Conservation (phyloP, 2,329 filamentous ascomycete species). For the Pseudogymnoascus sp. region DNA sequence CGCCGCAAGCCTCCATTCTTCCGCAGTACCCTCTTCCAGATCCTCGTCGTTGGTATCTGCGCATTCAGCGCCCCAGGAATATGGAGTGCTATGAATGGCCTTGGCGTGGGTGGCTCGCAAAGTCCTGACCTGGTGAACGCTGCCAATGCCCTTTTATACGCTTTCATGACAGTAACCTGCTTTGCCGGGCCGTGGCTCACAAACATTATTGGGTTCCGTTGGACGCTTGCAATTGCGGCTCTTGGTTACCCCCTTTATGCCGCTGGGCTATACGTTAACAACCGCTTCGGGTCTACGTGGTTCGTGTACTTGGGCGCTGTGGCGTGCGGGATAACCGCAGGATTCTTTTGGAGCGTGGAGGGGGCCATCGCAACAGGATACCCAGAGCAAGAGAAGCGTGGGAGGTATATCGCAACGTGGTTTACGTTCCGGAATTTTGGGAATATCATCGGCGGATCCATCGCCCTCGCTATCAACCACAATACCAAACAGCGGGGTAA, state of each 20-base stretch:
- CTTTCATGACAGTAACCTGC: constrained; percentile 38
- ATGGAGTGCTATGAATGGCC: constrained; percentile 38
- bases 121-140: constrained; percentile 37
- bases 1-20: background rate
- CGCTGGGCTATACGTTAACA: constrained; percentile 35
- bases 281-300: constrained; percentile 32
- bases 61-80: constrained; percentile 37
- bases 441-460: constrained; percentile 43
- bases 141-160: constrained; percentile 41
- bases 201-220: constrained; percentile 33
- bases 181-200: constrained; percentile 34
- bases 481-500: constrained; percentile 32
- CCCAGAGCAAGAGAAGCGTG: constrained; percentile 26
- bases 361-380: constrained; percentile 37
- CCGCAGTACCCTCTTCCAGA: constrained; percentile 28
- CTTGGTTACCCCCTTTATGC: constrained; percentile 36
- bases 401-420: constrained; percentile 29
- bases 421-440: constrained; percentile 35
- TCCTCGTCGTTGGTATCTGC: constrained; percentile 33
- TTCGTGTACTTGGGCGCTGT: constrained; percentile 34
- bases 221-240: constrained; percentile 37
- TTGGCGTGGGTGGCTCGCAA: constrained; percentile 37
- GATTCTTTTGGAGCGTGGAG: constrained; percentile 37
- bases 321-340: constrained; percentile 33
- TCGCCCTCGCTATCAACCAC: constrained; percentile 42